These are phyloP conservation scores for Dactylellina leptospora DNA, from an alignment of 2,329 filamentous ascomycete species.

Conservation along the genomic window DNA sequence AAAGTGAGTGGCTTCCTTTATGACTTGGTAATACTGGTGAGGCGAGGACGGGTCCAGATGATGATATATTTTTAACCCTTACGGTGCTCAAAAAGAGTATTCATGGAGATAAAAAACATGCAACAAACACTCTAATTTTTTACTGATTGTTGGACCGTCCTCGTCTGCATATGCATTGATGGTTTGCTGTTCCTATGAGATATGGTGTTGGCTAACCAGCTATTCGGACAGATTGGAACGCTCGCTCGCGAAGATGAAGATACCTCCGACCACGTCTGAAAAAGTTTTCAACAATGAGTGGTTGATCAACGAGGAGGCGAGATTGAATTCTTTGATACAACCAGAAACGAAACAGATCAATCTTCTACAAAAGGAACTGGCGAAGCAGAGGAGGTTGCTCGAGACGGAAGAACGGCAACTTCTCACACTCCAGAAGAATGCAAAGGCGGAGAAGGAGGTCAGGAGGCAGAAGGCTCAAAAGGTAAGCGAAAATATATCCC, in stretches of 20 bases:
- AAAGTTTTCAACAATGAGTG: conserved; percentile 56
- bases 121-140: conserved; percentile 55
- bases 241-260: conserved; percentile 54
- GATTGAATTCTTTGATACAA: conserved; percentile 54
- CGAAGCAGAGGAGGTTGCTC: conserved; percentile 53
- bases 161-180: background rate
- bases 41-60: conserved; percentile 15
- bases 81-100: conserved; percentile 31
- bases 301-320: conserved; percentile 55
- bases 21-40: background rate
- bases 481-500: conserved; percentile 26
- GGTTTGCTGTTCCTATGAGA: background rate
- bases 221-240: conserved; percentile 49
- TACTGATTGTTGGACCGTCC: conserved; percentile 33
- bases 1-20: conserved; percentile 31
- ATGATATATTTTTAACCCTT: conserved; percentile 55
- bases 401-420: conserved; percentile 54
- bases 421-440: conserved; percentile 55
- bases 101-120: conserved; percentile 52
- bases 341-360: conserved; percentile 55
- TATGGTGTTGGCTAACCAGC: background rate
- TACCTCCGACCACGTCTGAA: conserved; percentile 54
- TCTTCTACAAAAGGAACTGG: conserved; percentile 55
- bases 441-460: conserved; percentile 54
- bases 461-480: conserved; percentile 54